phyloP scores from a whole-genome alignment of 768 basidiomycete species.

The Boletus tomentosulus region DNA sequence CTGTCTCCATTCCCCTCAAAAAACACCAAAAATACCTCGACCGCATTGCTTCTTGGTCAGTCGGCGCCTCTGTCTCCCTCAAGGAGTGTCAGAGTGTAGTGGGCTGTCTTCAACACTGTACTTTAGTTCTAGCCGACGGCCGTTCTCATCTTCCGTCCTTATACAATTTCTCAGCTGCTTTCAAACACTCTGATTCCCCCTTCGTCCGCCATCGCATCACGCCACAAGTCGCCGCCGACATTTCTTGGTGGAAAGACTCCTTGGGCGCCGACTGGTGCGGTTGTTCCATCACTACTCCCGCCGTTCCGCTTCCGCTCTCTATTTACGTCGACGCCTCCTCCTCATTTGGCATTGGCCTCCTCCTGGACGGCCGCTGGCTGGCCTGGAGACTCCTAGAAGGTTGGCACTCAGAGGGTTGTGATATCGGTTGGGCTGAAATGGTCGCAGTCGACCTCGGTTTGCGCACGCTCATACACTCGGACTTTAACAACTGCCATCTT shows the following conservation, averaged over 20 bases:
- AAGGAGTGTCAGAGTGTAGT: not conserved
- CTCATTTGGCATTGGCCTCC: not conserved
- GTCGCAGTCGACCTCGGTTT: not conserved
- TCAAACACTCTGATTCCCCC: not conserved
- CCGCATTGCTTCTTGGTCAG: not conserved
- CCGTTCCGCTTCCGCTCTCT: not conserved
- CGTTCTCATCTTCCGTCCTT: not conserved
- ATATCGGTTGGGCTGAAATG: not conserved
- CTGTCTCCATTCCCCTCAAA: not conserved
- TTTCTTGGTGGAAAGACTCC: not conserved
- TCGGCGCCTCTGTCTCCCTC: not conserved
- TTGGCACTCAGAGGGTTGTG: not conserved
- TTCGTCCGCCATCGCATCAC: not conserved
- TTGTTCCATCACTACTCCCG: not conserved
- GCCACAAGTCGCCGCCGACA: not conserved
- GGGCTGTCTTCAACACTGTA: not conserved
- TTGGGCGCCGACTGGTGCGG: not conserved
- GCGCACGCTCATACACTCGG: slow-evolving; percentile 1
- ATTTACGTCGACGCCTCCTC: not conserved
- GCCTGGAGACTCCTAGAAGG: not conserved
- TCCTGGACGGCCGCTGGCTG: not conserved
- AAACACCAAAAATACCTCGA: not conserved
- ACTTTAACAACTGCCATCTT: slow-evolving; percentile 21
- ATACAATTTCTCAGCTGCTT: not conserved
- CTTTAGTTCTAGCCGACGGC: not conserved